Percentiles rank a stretch among this genome's conserved stretches.
Evolutionary conservation across 202 grass and related monocot genomes (phyloP).

Genomic region (Panicum hallii): DNA sequence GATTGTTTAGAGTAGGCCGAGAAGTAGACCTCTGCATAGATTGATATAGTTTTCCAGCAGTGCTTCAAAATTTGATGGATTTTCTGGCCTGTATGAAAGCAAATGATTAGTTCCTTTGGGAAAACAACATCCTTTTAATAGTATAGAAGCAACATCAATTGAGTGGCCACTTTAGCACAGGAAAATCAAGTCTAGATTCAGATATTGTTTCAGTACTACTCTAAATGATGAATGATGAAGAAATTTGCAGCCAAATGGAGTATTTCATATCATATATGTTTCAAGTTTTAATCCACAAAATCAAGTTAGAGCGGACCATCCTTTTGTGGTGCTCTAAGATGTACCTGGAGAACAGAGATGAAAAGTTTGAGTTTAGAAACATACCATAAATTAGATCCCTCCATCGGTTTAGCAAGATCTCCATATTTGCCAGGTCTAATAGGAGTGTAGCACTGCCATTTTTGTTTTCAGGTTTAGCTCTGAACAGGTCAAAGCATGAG

Average conservation of each 20-base stretch:
- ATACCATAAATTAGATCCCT: conserved; percentile 88
- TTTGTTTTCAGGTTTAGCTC: conserved; percentile 33
- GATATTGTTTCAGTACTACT: not conserved
- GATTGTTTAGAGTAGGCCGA: conserved; percentile 14
- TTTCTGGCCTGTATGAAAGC: conserved; percentile 63
- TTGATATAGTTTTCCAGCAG: conserved; percentile 76
- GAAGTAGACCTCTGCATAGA: conserved; percentile 65
- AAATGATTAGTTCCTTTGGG: not conserved
- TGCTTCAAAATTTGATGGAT: conserved; percentile 79
- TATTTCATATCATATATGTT: not conserved
- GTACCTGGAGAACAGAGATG: not conserved
- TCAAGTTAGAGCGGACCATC: not conserved
- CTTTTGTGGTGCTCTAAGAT: not conserved
- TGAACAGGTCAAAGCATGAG: conserved; percentile 17
- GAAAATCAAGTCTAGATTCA: not conserved
- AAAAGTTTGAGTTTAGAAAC: conserved; percentile 39
- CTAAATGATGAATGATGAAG: not conserved
- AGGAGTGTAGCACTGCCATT: conserved; percentile 67
- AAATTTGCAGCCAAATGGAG: not conserved
- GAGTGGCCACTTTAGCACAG: not conserved
- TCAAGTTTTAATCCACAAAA: not conserved
- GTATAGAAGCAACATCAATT: not conserved
- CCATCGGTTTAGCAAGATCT: conserved; percentile 71
- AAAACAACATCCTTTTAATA: not conserved
- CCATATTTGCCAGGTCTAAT: conserved; percentile 70